These are phyloP conservation scores for Boletus coccyginus DNA, from an alignment of 768 basidiomycete genomes.

Conservation along the genomic window DNA sequence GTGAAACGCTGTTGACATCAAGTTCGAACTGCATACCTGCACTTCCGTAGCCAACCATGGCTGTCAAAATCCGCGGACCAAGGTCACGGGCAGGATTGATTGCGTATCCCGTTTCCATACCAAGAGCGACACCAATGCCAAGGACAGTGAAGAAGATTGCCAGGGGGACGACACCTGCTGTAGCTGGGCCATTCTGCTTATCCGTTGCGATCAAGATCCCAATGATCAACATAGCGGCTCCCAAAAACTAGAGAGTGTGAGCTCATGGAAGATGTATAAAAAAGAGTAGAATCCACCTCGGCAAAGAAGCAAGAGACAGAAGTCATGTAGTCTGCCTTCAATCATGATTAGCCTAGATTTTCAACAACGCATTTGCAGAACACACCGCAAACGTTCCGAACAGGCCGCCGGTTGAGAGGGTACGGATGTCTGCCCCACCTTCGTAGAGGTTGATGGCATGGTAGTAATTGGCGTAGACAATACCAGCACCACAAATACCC, in stretches of 20 bases:
- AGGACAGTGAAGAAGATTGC: constrained; percentile 54
- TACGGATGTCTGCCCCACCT: constrained; percentile 53
- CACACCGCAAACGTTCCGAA: constrained; percentile 63
- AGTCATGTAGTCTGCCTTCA: constrained; percentile 41
- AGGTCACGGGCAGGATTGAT: constrained; percentile 73
- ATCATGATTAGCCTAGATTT: constrained; percentile 7
- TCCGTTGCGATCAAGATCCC: constrained; percentile 54
- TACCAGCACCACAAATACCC: constrained; percentile 52
- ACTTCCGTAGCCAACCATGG: constrained; percentile 70
- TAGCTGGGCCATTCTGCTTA: constrained; percentile 46
- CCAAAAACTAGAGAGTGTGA: constrained; percentile 45
- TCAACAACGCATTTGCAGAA: background rate
- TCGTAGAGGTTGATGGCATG: constrained; percentile 66
- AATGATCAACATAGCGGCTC: constrained; percentile 52
- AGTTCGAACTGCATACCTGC: constrained; percentile 36
- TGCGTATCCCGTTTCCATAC: constrained; percentile 65
- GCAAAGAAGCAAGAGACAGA: constrained; percentile 45
- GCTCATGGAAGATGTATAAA: background rate
- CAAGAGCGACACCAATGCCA: constrained; percentile 57
- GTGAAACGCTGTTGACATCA: background rate
- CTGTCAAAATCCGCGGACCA: constrained; percentile 64
- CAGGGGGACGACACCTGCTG: constrained; percentile 51
- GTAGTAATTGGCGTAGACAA: constrained; percentile 63
- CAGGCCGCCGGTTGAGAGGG: constrained; percentile 53
- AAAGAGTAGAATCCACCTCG: constrained; percentile 30